Percentiles rank a stretch among this genome's conserved stretches.
phyloP scores from a whole-genome alignment of 139 green algal species.

The Volvox africanus region DNA sequence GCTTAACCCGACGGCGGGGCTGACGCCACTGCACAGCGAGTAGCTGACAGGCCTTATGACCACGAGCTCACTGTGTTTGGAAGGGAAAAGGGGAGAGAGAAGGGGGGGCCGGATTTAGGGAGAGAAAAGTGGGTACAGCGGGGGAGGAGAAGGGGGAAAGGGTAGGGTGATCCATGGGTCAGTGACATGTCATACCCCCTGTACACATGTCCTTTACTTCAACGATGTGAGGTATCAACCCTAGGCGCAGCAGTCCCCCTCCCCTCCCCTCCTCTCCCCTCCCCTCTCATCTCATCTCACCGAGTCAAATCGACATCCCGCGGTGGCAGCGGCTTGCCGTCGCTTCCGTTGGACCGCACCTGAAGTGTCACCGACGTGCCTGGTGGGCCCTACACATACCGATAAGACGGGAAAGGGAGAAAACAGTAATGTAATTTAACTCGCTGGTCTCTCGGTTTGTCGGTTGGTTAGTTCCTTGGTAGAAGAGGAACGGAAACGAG shows the following conservation, averaged over 20 bases:
- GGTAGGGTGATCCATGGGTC: too few relatives aligned
- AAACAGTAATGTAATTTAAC: not conserved
- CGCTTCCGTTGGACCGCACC: not conserved
- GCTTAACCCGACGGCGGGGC: not conserved
- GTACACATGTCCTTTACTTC: not conserved
- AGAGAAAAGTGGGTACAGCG: not conserved
- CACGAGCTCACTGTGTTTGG: conserved; percentile 63
- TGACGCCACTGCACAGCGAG: conserved; percentile 67
- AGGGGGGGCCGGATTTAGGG: not conserved
- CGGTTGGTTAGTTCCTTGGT: not conserved
- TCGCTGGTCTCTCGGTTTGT: not conserved
- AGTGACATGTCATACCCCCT: too few relatives aligned
- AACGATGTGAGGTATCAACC: not conserved
- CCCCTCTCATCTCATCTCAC: not conserved
- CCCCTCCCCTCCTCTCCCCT: too few relatives aligned
- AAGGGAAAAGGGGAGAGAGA: conserved; percentile 7
- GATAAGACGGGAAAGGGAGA: not conserved
- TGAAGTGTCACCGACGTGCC: conserved; percentile 45
- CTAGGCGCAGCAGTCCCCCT: too few relatives aligned
- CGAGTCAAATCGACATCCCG: conserved; percentile 61
- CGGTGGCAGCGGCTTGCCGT: conserved; percentile 15
- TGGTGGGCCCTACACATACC: conserved; percentile 39
- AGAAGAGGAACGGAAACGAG: not conserved
- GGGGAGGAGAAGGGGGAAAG: too few relatives aligned
- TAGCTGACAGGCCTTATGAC: conserved; percentile 83